A percentile compares a stretch with the other conserved stretches of the same genome.
Conservation (phyloP, 768 basidiomycete genomes). For the Pseudohyphozyma bogoriensis region DNA sequence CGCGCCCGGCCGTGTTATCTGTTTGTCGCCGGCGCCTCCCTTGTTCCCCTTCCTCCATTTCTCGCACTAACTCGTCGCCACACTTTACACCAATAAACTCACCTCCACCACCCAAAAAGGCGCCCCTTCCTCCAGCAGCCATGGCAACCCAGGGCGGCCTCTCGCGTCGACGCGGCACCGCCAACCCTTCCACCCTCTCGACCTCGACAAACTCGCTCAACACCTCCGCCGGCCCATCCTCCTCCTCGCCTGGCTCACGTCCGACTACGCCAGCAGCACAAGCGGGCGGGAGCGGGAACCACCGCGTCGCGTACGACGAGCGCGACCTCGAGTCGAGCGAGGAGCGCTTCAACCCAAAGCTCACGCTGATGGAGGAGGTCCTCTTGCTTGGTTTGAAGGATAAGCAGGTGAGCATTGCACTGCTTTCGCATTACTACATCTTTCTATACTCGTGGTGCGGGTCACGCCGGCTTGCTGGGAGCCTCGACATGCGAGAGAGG, state of each 20-base stretch:
- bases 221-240: not conserved
- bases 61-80: no score
- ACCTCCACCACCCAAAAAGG: not conserved
- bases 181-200: not conserved
- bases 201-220: not conserved
- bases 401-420: constrained; percentile 76
- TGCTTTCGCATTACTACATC: no score
- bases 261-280: not conserved
- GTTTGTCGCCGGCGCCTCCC: not conserved
- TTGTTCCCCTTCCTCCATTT: no score
- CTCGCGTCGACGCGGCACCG: constrained; percentile 7
- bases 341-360: constrained; percentile 60
- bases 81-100: not conserved
- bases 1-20: no score
- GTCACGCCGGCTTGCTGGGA: no score
- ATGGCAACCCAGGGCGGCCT: not conserved
- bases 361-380: constrained; percentile 97
- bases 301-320: constrained; percentile 73
- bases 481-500: no score
- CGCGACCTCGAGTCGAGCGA: constrained; percentile 62
- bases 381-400: constrained; percentile 88
- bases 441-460: no score
- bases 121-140: not conserved
- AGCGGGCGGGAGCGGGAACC: not conserved
- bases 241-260: not conserved